phyloP scores from a whole-genome alignment of 495 filamentous ascomycete genomes.

The Letharia lupina region DNA sequence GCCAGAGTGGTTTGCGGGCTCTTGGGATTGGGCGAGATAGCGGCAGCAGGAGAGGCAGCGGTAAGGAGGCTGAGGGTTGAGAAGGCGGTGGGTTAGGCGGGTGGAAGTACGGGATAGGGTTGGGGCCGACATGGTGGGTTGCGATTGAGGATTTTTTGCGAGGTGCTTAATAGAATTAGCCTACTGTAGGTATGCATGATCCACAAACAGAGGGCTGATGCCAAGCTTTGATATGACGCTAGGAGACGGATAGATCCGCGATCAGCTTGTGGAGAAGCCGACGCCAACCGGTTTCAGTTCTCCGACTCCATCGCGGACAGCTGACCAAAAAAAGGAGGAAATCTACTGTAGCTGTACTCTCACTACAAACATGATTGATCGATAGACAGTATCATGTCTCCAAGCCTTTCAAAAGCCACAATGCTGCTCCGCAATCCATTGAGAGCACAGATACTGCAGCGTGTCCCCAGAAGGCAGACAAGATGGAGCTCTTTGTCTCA shows the following conservation, averaged over 20 bases:
- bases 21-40: constrained; percentile 32
- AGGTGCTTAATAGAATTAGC: too few relatives aligned
- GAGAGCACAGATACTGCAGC: neutral
- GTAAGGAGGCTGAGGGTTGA: constrained; percentile 29
- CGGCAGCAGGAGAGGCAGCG: constrained; percentile 49
- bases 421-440: neutral
- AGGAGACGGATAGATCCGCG: neutral
- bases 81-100: constrained; percentile 1
- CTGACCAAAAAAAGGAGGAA: neutral
- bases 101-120: neutral
- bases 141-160: too few relatives aligned
- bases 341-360: too few relatives aligned
- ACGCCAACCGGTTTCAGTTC: neutral
- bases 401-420: neutral
- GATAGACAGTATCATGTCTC: constrained; percentile 18
- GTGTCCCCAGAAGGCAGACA: neutral
- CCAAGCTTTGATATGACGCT: neutral
- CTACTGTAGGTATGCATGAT: too few relatives aligned
- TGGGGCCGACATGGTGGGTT: neutral
- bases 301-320: neutral
- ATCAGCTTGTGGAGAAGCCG: neutral
- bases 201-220: neutral
- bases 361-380: constrained; percentile 8
- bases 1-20: constrained; percentile 38
- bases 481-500: constrained; percentile 57